Evolutionary conservation across 75 land plant genomes (phyloP).

Genomic region (Chamaecyparis obtusa): DNA sequence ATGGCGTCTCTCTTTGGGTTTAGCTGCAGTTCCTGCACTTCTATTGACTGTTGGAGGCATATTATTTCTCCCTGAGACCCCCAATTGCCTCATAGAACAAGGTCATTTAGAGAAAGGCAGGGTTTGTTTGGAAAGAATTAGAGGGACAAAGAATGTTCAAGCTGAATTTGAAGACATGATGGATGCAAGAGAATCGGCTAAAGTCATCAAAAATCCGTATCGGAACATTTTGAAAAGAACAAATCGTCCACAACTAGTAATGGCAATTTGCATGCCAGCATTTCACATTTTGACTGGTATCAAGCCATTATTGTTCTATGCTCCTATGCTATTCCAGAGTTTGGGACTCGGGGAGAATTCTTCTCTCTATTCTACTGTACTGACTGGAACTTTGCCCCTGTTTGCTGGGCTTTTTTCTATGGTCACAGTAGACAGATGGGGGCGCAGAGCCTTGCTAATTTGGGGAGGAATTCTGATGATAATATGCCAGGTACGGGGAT

Average conservation of each 20-base stretch:
- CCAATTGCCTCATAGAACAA: slow-evolving; percentile 64
- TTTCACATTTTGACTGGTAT: slow-evolving; percentile 69
- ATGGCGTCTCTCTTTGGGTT: slow-evolving; percentile 85
- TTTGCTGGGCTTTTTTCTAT: slow-evolving; percentile 63
- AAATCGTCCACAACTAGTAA: slow-evolving; percentile 78
- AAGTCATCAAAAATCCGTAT: slow-evolving; percentile 63
- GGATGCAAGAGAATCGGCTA: slow-evolving; percentile 64
- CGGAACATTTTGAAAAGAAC: slow-evolving; percentile 56
- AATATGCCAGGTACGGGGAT: slow-evolving; percentile 49
- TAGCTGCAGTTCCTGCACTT: slow-evolving; percentile 67
- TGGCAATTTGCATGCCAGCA: slow-evolving; percentile 68
- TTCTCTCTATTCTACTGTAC: slow-evolving; percentile 67
- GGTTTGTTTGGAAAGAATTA: slow-evolving; percentile 56
- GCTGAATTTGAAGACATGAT: slow-evolving; percentile 71
- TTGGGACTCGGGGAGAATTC: slow-evolving; percentile 67
- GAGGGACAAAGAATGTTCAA: slow-evolving; percentile 55
- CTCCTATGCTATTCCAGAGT: slow-evolving; percentile 77
- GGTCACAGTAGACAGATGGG: slow-evolving; percentile 58
- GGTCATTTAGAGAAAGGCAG: slow-evolving; percentile 43
- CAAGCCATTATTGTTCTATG: slow-evolving; percentile 78
- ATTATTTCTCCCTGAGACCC: slow-evolving; percentile 71
- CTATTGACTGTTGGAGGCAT: slow-evolving; percentile 72
- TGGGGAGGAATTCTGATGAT: slow-evolving; percentile 75
- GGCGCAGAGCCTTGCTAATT: slow-evolving; percentile 53
- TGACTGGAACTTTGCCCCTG: slow-evolving; percentile 66